Conservation (phyloP, 2,329 filamentous ascomycete species). For the Fusarium sp. region DNA sequence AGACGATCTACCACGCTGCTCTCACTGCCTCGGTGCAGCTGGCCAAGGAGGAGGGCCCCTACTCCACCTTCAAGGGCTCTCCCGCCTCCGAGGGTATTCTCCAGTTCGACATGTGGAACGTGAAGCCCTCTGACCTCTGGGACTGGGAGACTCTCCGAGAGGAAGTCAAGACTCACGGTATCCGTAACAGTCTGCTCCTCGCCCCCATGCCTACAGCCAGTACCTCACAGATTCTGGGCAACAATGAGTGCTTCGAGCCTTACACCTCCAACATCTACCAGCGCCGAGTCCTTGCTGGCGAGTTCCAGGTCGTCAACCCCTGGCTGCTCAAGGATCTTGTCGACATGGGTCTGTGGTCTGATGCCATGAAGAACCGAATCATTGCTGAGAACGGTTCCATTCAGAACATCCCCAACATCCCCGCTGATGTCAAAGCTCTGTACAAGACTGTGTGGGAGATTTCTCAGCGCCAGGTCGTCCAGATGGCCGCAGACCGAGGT, state of each 20-base stretch:
- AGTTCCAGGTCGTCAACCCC: slow-evolving; percentile 99
- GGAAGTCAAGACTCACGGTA: slow-evolving; percentile 91
- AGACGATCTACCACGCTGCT: slow-evolving; percentile 98
- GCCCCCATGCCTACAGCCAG: slow-evolving; percentile 98
- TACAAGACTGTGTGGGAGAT: slow-evolving; percentile 99
- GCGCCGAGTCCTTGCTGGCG: slow-evolving; percentile 95
- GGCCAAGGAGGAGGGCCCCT: slow-evolving; percentile 86
- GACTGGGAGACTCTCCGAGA: slow-evolving; percentile 93
- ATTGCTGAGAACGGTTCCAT: slow-evolving; percentile 97
- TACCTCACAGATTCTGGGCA: slow-evolving; percentile 97
- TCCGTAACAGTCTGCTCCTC: slow-evolving; percentile 95
- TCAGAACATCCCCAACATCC: slow-evolving; percentile 97
- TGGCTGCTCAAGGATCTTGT: slow-evolving; percentile 99
- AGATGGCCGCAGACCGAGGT: slow-evolving; percentile 98
- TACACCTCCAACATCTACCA: slow-evolving; percentile 99
- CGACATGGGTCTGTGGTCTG: slow-evolving; percentile 97
- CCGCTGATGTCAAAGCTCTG: slow-evolving; percentile 92
- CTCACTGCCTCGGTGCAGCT: slow-evolving; percentile 90
- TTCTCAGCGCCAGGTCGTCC: slow-evolving; percentile 92
- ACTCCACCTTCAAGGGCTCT: slow-evolving; percentile 92
- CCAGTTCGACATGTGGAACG: slow-evolving; percentile 99
- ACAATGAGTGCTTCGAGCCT: slow-evolving; percentile 99
- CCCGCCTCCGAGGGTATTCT: slow-evolving; percentile 96
- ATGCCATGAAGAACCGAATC: slow-evolving; percentile 99
- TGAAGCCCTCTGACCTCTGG: slow-evolving; percentile 94